Base-by-base conservation (phyloP, 495 filamentous ascomycete species). In the Patellaria atrata region DNA sequence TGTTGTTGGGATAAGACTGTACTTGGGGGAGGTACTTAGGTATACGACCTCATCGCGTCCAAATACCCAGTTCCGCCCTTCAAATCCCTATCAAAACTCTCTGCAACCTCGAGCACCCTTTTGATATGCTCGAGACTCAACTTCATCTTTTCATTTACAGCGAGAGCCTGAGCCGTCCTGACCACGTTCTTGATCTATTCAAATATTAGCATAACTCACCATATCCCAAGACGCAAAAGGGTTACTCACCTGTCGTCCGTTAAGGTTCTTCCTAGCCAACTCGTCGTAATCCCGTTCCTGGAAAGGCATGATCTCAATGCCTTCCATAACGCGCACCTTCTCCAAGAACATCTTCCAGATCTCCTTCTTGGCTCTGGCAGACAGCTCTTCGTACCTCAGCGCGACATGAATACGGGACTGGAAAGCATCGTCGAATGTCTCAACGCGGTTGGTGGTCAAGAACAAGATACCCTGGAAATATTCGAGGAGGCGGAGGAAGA, bases 131-230 rank as follows among this genome's bases (percentile, higher is more conserved):
- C 68, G 76, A 92, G 85, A 1, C 68, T 66, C 4, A 93, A 63
- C 1, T 66, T 64, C 24, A 73, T 65, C 24, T 62, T 62, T 52
- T 85, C 79, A 43, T 82, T 79, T 38, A 89, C 71, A 3, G 85
- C 85, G 10, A 93, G 64, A 0, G 79, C 78, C 54, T 93, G 85
- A 1, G 85, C 82, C 2, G 82, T 86, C 33, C 81, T 70, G 27
- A 92, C 78, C 4, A 76, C 79, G 55, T 94, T 93, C 62, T 94
- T 94, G 67, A 94, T 94, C 76, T 77, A 32, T 18, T n/a, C 19
- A 12, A 21, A n/a, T 13, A 19, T 42, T 34, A 44, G 41, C 42
- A 8, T 10, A 17, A 25, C 19, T 7, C 5, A 13, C 5, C 32
- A 23, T n/a, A 14, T 7, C 16, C n/a, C 25, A 25, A 22, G 12